Evolutionary conservation across 345 rosid species (phyloP).

Genomic region (Nephelium lappaceum): DNA sequence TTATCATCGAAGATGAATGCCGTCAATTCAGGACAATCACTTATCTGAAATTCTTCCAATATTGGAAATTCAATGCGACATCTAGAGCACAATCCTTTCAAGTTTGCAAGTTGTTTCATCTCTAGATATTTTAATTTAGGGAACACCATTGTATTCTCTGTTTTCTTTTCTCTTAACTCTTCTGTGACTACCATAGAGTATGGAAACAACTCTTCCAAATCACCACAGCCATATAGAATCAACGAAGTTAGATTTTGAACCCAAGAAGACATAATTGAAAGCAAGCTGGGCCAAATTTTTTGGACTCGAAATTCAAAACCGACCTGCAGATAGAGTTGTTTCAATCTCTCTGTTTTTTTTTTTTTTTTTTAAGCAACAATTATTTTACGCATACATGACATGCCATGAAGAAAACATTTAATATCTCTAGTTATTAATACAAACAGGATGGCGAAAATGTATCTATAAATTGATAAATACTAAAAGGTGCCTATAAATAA

Average conservation of each 20-base stretch:
- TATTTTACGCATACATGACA: no score
- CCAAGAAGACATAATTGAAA: neutral
- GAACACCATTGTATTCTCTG: neutral
- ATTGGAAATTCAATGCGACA: neutral
- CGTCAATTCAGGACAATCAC: neutral
- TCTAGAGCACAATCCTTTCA: no score
- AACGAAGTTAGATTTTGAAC: neutral
- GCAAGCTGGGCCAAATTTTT: conserved; percentile 13
- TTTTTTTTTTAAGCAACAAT: no score
- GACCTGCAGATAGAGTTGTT: no score
- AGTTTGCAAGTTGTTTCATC: no score
- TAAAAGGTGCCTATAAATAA: no score
- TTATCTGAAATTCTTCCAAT: neutral
- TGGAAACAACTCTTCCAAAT: neutral
- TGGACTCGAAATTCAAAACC: neutral
- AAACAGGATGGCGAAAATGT: no score
- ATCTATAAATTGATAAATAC: no score
- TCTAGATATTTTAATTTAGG: no score
- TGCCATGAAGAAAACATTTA: no score
- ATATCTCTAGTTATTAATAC: no score
- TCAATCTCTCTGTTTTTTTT: no score
- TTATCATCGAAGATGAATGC: conserved; percentile 2
- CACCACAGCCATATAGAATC: neutral
- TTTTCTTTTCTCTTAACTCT: neutral
- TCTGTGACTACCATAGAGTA: neutral